phyloP scores from a whole-genome alignment of 306 rosid species.

The Vigna unguiculata region DNA sequence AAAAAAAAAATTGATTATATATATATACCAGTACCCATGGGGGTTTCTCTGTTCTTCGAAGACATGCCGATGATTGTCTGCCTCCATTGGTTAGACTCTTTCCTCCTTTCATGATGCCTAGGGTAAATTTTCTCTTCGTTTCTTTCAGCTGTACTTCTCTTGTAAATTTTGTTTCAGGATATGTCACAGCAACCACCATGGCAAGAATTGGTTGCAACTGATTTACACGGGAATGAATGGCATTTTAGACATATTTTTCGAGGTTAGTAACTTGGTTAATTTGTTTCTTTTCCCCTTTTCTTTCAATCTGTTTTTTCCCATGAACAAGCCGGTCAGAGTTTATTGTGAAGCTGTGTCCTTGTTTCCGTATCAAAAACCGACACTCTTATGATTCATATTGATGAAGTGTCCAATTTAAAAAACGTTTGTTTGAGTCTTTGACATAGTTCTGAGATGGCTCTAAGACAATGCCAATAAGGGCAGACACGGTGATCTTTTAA shows the following conservation, averaged over 20 bases:
- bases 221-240: slow-evolving; percentile 34
- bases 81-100: slow-evolving; percentile 30
- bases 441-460: too few species aligned
- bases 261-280: slow-evolving; percentile 16
- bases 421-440: too few species aligned
- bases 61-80: slow-evolving; percentile 25
- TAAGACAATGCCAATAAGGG: too few species aligned
- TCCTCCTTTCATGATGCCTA: not conserved
- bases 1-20: too few species aligned
- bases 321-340: too few species aligned
- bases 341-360: too few species aligned
- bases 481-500: too few species aligned
- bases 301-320: not conserved
- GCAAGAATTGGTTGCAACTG: slow-evolving; percentile 31
- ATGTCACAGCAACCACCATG: slow-evolving; percentile 35
- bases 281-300: not conserved
- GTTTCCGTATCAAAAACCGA: too few species aligned
- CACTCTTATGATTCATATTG: too few species aligned
- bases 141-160: not conserved
- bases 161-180: not conserved
- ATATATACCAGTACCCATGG: slow-evolving; percentile 36
- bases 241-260: slow-evolving; percentile 35
- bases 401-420: too few species aligned
- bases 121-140: too few species aligned
- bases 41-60: slow-evolving; percentile 31